Evolutionary conservation across 2,329 filamentous ascomycete genomes (phyloP).

Genomic region (Orbilia quercus): DNA sequence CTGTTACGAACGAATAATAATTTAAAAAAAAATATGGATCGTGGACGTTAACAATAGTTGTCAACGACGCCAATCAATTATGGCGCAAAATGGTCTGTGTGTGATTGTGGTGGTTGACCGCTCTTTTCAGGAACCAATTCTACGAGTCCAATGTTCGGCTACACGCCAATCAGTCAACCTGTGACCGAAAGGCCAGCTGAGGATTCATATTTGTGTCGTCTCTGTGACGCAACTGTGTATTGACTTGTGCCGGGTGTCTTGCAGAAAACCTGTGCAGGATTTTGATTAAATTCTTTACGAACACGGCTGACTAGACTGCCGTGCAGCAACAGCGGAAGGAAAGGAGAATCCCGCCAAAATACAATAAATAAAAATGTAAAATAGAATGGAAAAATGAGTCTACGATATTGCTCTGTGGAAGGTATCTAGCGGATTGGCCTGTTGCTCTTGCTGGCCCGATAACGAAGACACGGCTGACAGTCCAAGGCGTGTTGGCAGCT

Average conservation of each 20-base stretch:
- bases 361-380: too few species aligned
- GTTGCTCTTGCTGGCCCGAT: too few species aligned
- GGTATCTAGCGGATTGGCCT: too few species aligned
- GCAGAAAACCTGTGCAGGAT: constrained; percentile 17
- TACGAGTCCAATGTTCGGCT: constrained; percentile 13
- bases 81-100: constrained; percentile 14
- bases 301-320: constrained; percentile 17
- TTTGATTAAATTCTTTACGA: neutral
- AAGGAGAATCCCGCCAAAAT: neutral
- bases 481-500: too few species aligned
- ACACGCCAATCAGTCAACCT: constrained; percentile 24
- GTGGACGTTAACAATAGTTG: constrained; percentile 10
- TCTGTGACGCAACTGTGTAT: constrained; percentile 39
- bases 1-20: constrained; percentile 20
- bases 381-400: too few species aligned
- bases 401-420: too few species aligned
- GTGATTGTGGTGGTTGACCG: constrained; percentile 6
- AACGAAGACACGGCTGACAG: constrained; percentile 38
- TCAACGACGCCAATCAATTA: constrained; percentile 23
- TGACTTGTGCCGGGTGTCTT: constrained; percentile 28
- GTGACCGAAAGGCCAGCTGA: constrained; percentile 29
- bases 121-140: constrained; percentile 48
- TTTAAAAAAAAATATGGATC: neutral
- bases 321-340: neutral
- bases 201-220: constrained; percentile 1